Evolutionary conservation across 2,329 filamentous ascomycete species (phyloP).

Genomic region (Sarocladium strictum): DNA sequence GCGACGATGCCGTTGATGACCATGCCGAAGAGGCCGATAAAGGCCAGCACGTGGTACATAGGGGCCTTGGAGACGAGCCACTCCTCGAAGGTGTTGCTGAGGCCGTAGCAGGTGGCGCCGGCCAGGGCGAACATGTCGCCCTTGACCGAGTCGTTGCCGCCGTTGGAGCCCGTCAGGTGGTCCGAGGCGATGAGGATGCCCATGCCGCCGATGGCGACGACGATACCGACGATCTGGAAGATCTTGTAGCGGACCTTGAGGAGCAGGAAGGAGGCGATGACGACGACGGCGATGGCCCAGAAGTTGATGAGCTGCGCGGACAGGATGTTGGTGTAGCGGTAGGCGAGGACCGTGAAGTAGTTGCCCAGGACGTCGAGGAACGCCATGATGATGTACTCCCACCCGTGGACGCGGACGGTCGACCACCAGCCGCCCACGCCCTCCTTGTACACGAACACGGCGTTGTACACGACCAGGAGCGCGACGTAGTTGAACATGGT

Average conservation of each 20-base stretch:
- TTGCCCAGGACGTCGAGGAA: constrained; percentile 96
- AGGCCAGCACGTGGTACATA: constrained; percentile 88
- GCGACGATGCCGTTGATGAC: constrained; percentile 89
- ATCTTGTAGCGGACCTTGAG: constrained; percentile 85
- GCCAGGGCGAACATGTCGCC: constrained; percentile 89
- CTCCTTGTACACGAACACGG: constrained; percentile 72
- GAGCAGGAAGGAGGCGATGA: constrained; percentile 74
- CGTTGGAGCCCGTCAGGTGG: constrained; percentile 72
- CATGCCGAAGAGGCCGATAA: constrained; percentile 82
- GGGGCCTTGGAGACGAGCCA: constrained; percentile 84
- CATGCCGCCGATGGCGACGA: constrained; percentile 86
- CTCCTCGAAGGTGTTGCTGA: constrained; percentile 89
- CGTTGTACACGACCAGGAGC: constrained; percentile 75
- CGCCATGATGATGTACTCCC: constrained; percentile 89
- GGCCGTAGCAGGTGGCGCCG: constrained; percentile 85
- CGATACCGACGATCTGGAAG: constrained; percentile 78
- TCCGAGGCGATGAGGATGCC: constrained; percentile 82
- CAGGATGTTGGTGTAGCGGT: constrained; percentile 85
- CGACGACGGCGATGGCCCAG: constrained; percentile 94
- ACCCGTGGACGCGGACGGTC: constrained; percentile 64
- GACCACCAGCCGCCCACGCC: constrained; percentile 63
- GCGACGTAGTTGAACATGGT: constrained; percentile 91
- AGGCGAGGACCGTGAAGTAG: constrained; percentile 95
- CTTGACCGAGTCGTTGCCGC: constrained; percentile 72
- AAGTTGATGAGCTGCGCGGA: constrained; percentile 96